Conservation (phyloP, 176 grass and related monocot genomes). For the Bolboschoenus planiculmis region DNA sequence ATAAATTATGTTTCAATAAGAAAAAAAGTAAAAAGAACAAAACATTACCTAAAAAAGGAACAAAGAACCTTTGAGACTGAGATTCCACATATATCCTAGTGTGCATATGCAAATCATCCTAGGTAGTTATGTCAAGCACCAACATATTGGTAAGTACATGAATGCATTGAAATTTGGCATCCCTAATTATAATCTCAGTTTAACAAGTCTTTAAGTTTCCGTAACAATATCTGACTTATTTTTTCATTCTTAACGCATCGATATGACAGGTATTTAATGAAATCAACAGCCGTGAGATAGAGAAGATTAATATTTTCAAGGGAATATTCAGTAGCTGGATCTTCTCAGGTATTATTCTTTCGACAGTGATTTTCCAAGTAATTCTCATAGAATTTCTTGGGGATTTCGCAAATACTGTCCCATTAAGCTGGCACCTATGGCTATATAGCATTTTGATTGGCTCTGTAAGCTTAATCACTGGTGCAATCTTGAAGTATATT, state of each 20-base stretch:
- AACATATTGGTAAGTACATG: not conserved
- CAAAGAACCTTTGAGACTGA: not conserved
- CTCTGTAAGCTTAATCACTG: slow-evolving; percentile 46
- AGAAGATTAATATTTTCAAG: slow-evolving; percentile 80
- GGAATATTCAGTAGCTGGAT: slow-evolving; percentile 74
- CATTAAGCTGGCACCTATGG: slow-evolving; percentile 52
- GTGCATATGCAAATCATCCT: not conserved
- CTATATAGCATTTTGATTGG: slow-evolving; percentile 56
- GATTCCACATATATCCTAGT: not conserved
- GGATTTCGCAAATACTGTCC: slow-evolving; percentile 62
- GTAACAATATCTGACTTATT: not conserved
- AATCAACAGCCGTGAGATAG: slow-evolving; percentile 88
- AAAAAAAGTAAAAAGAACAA: not conserved
- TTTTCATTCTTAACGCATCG: not conserved
- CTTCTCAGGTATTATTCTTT: slow-evolving; percentile 49
- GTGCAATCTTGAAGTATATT: slow-evolving; percentile 62
- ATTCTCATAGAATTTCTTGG: slow-evolving; percentile 75
- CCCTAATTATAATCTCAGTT: not conserved
- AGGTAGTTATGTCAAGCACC: not conserved
- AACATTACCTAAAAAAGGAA: not conserved
- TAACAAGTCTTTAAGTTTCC: not conserved
- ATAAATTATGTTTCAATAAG: not conserved
- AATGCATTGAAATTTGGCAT: not conserved
- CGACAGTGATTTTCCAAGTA: slow-evolving; percentile 65
- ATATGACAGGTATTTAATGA: slow-evolving; percentile 76